Evolutionary conservation across 805 yeast species (phyloP).

Genomic region (Metschnikowia santaceciliae): DNA sequence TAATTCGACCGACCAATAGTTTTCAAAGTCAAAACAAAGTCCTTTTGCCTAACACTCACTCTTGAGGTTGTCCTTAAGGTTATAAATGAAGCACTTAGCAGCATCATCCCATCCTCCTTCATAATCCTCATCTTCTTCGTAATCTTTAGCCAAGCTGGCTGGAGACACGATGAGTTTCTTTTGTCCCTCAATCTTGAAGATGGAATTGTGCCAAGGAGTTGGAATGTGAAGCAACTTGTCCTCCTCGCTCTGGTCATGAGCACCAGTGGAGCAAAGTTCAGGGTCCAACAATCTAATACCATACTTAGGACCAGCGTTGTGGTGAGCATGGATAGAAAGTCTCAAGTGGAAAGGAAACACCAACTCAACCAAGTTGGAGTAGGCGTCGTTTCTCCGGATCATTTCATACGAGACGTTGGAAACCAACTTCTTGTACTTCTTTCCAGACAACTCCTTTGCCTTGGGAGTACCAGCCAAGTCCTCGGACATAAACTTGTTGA

Average conservation of each 20-base stretch:
- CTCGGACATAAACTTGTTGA: slow-evolving; percentile 56
- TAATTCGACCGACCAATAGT: background rate
- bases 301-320: slow-evolving; percentile 56
- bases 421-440: slow-evolving; percentile 47
- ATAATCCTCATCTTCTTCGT: slow-evolving; percentile 10
- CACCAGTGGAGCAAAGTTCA: slow-evolving; percentile 44
- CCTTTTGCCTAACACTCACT: background rate
- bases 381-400: slow-evolving; percentile 60
- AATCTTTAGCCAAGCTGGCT: slow-evolving; percentile 11
- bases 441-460: slow-evolving; percentile 38
- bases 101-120: slow-evolving; percentile 18
- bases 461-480: slow-evolving; percentile 45
- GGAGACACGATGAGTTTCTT: slow-evolving; percentile 18
- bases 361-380: slow-evolving; percentile 57
- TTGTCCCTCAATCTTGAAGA: slow-evolving; percentile 40
- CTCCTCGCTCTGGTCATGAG: slow-evolving; percentile 37
- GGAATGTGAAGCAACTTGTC: slow-evolving; percentile 56
- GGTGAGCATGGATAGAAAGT: slow-evolving; percentile 60
- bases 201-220: slow-evolving; percentile 63
- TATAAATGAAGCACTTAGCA: slow-evolving; percentile 10
- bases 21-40: background rate
- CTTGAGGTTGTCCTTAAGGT: slow-evolving; percentile 2
- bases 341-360: slow-evolving; percentile 58
- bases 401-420: slow-evolving; percentile 58
- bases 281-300: slow-evolving; percentile 47